Conservation (phyloP, 2,329 filamentous ascomycete genomes). For the Paecilomyces sp. region DNA sequence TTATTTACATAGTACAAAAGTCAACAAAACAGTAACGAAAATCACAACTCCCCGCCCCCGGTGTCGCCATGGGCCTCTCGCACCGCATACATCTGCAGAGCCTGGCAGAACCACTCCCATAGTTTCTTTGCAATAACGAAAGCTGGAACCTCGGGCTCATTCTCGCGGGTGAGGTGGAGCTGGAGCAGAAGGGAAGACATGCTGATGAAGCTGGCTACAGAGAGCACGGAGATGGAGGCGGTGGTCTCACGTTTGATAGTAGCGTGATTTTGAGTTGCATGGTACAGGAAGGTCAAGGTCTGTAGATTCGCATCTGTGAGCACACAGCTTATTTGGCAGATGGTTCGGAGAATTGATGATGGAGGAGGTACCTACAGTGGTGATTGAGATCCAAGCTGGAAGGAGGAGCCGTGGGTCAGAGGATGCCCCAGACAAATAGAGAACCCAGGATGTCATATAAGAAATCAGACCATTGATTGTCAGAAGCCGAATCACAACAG, state of each 20-base stretch:
- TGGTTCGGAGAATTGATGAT: not conserved
- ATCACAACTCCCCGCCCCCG: not conserved
- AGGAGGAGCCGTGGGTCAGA: conserved; percentile 64
- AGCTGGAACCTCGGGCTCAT: conserved; percentile 55
- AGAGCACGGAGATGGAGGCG: conserved; percentile 70
- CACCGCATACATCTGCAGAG: conserved; percentile 13
- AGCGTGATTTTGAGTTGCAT: conserved; percentile 69
- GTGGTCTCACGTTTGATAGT: conserved; percentile 74
- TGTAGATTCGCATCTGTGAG: conserved; percentile 21
- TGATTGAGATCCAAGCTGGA: conserved; percentile 71
- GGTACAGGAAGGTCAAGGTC: conserved; percentile 68
- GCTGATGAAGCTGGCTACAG: conserved; percentile 67
- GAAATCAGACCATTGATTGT: conserved; percentile 68
- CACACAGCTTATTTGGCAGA: not conserved
- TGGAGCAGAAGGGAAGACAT: conserved; percentile 64
- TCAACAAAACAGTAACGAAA: not conserved
- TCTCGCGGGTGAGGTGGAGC: conserved; percentile 55
- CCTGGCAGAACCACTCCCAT: conserved; percentile 28
- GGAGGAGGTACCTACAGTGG: conserved; percentile 48
- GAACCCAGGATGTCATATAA: conserved; percentile 65
- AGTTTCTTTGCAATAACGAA: conserved; percentile 42
- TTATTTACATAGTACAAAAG: not conserved
- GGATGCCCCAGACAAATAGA: conserved; percentile 63
- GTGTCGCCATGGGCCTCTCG: not conserved
- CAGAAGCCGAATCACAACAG: conserved; percentile 71